A percentile compares a stretch with the other conserved stretches of the same genome.
These are phyloP conservation scores for Epichloe baconii DNA, from an alignment of 2,329 filamentous ascomycete species.

Conservation along the genomic window DNA sequence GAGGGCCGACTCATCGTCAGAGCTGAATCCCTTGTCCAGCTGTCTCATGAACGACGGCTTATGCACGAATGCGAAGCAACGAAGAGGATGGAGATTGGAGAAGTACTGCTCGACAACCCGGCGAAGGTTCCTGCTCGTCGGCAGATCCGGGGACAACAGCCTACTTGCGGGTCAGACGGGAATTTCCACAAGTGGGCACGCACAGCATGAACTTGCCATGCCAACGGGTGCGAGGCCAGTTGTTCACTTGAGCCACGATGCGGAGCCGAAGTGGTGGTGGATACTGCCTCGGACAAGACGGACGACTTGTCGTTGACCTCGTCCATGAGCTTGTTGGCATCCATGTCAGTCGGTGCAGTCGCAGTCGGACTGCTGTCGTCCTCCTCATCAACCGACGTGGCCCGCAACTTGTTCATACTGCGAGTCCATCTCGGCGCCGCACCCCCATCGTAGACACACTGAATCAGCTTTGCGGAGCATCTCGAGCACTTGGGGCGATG, in stretches of 20 bases:
- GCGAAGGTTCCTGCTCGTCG: constrained; percentile 21
- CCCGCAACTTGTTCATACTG: constrained; percentile 14
- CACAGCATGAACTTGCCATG: constrained; percentile 1
- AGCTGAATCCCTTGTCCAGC: constrained; percentile 22
- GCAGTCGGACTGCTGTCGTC: neutral
- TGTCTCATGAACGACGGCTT: constrained; percentile 26
- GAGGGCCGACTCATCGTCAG: constrained; percentile 23
- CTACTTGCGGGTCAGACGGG: constrained; percentile 8
- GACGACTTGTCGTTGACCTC: neutral
- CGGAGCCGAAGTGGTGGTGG: neutral
- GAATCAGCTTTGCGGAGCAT: constrained; percentile 20
- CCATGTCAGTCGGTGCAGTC: neutral
- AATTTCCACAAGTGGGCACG: no score
- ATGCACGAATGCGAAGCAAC: constrained; percentile 28
- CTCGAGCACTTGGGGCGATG: constrained; percentile 25
- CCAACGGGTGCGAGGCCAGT: constrained; percentile 1
- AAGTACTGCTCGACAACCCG: constrained; percentile 26
- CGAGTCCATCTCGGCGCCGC: constrained; percentile 25
- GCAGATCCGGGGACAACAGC: constrained; percentile 21
- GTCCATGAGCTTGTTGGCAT: neutral
- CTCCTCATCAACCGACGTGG: neutral
- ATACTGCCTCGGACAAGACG: neutral
- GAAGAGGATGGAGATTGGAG: constrained; percentile 26
- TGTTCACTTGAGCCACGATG: neutral
- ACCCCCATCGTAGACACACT: constrained; percentile 26